Base-by-base conservation (phyloP, 169 alveolate genomes). In the Cryptosporidium meleagridis region DNA sequence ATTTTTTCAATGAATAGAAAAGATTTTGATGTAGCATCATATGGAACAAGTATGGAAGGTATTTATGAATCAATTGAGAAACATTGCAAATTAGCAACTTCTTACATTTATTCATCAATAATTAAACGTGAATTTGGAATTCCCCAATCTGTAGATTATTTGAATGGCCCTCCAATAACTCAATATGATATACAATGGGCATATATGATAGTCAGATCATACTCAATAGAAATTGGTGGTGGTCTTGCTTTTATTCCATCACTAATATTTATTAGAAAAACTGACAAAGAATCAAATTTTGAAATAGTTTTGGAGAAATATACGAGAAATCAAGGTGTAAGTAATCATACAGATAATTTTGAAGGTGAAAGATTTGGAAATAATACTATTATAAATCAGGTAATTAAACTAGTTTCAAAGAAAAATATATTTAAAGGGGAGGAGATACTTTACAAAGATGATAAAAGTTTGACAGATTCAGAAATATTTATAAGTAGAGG, bases 11-110 rank as follows among this genome's bases (percentile, higher is more conserved):
- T 80, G 75, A 62, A 59, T n/a, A 80, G 70, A 45, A 80, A 59
- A 18, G 89, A 80, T 80, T 80, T 80, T 80, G 80, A 80, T 18
- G 89, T 80, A 26, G 89, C 89, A 41, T 80, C 89, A 26, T 80
- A 41, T 62, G 89, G 89, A 21, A 80, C 89, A 41, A 62, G 70
- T 9, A 80, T 80, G 89, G 80, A 80, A 39, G 89, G 89, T 29
- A 45, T 80, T 62, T 80, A 80, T 65, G 89, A 59, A 48, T 18
- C 55, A 8, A 44, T 65, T 10, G 89, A 80, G 59, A 80, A 65
- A 29, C 75, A 80, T 33, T 80, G 89, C 9, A 80, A 80, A 29
- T 62, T 65, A 16, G 89, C 89, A 45, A 80, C 89, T 21, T 80
- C 89, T 18, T 80, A 80, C 29, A 80, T 80, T 44, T 80, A 80